Evolutionary conservation across 2,329 filamentous ascomycete genomes (phyloP).

Genomic region (Diaporthe australafricana): DNA sequence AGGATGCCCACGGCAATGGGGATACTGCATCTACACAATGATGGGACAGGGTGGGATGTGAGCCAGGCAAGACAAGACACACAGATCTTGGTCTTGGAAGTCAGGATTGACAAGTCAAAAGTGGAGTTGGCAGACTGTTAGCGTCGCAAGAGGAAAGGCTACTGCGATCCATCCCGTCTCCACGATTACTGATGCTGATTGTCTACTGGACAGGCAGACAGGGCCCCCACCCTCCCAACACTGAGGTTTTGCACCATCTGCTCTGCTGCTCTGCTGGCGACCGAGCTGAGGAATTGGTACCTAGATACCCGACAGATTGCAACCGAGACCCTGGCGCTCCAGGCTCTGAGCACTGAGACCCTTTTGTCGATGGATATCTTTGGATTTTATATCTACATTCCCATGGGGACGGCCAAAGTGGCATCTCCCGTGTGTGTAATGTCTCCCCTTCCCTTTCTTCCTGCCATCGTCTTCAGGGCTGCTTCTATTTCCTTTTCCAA

Average conservation of each 20-base stretch:
- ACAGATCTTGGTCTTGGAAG: slow-evolving; percentile 16
- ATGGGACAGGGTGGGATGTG: neutral
- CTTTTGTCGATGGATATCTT: slow-evolving; percentile 25
- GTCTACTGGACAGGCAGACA: neutral
- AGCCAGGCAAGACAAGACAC: slow-evolving; percentile 16
- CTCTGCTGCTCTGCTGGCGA: neutral
- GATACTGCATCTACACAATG: too few species aligned
- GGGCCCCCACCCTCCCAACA: neutral
- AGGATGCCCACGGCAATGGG: neutral
- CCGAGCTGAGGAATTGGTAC: neutral
- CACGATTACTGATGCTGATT: slow-evolving; percentile 3
- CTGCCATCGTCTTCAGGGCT: neutral
- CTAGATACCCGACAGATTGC: slow-evolving; percentile 5
- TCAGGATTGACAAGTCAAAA: slow-evolving; percentile 2
- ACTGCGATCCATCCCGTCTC: slow-evolving; percentile 19
- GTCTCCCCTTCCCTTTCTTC: neutral
- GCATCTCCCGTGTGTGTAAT: slow-evolving; percentile 5
- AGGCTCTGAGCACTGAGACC: slow-evolving; percentile 12
- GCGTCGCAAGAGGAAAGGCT: neutral
- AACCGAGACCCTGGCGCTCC: neutral
- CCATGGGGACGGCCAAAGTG: slow-evolving; percentile 18
- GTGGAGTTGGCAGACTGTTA: slow-evolving; percentile 21
- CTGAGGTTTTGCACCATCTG: neutral
- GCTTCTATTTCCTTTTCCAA: neutral
- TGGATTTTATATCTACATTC: slow-evolving; percentile 11